phyloP scores from a whole-genome alignment of 345 rosid genomes.

The Citrus mangshanensis region DNA sequence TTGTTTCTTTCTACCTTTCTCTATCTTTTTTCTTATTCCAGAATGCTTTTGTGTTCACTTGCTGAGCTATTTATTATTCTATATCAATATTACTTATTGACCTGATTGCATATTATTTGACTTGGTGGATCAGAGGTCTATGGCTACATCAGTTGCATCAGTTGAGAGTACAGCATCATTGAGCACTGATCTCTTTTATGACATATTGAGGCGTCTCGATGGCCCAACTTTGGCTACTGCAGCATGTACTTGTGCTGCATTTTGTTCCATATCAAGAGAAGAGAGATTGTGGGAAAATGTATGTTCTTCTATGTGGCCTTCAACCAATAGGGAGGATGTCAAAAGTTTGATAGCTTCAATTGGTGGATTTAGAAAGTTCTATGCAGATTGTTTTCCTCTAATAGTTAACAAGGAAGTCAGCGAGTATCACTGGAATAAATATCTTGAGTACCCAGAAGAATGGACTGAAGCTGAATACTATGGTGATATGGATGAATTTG shows the following conservation, averaged over 20 bases:
- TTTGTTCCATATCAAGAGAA: constrained; percentile 67
- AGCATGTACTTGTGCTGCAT: constrained; percentile 66
- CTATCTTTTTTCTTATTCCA: neutral
- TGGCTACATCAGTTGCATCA: constrained; percentile 33
- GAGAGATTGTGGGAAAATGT: constrained; percentile 76
- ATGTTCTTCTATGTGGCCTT: constrained; percentile 76
- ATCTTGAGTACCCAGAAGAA: constrained; percentile 58
- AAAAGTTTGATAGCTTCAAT: constrained; percentile 48
- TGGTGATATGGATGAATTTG: constrained; percentile 52
- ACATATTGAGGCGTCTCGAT: constrained; percentile 73
- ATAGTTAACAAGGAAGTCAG: constrained; percentile 65
- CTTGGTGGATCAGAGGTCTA: constrained; percentile 3
- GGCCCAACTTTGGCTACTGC: constrained; percentile 71
- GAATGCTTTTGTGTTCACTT: neutral
- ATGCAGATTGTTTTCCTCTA: constrained; percentile 72
- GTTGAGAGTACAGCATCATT: constrained; percentile 45
- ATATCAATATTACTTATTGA: neutral
- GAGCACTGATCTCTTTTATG: constrained; percentile 64
- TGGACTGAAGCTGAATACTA: constrained; percentile 75
- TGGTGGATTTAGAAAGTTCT: constrained; percentile 79
- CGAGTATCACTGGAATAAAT: constrained; percentile 50
- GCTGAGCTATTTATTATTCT: neutral
- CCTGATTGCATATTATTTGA: neutral
- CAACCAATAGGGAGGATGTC: constrained; percentile 61
- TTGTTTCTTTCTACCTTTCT: neutral